phyloP scores from a whole-genome alignment of 305 asterid species.

The Fraxinus albicans region DNA sequence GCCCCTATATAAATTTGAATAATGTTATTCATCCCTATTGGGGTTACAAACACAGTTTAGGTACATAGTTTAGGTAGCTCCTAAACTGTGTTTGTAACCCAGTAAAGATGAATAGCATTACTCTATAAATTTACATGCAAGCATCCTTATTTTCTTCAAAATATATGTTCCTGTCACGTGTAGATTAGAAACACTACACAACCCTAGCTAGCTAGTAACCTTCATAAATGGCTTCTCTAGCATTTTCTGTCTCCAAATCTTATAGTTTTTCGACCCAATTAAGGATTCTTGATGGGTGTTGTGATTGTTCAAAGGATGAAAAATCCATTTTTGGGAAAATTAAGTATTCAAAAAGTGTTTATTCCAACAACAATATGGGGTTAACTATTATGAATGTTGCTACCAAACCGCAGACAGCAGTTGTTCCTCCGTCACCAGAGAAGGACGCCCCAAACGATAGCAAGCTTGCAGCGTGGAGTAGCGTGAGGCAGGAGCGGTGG shows the following conservation, averaged over 20 bases:
- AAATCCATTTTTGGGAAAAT: constrained; percentile 19
- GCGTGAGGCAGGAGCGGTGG: constrained; percentile 79
- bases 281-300: background rate
- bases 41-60: too few relatives aligned
- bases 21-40: too few relatives aligned
- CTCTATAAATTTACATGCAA: constrained; percentile 19
- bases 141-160: constrained; percentile 14
- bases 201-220: background rate
- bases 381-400: constrained; percentile 40
- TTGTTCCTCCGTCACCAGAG: constrained; percentile 31
- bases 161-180: background rate
- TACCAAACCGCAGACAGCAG: constrained; percentile 30
- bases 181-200: background rate
- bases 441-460: constrained; percentile 12
- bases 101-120: too few relatives aligned
- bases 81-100: too few relatives aligned
- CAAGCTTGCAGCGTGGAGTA: constrained; percentile 80
- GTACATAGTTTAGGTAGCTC: too few relatives aligned
- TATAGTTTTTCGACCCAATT: constrained; percentile 4
- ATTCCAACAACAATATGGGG: background rate
- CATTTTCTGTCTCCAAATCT: constrained; percentile 35
- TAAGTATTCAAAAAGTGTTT: background rate
- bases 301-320: constrained; percentile 21
- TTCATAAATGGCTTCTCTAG: constrained; percentile 52
- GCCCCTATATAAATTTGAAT: constrained; percentile 22